Evolutionary conservation across 192 early-diverging fungal genomes (phyloP), one percentile per base, ranked within the genome.

Genomic region (Gaertneriomyces sp.): DNA sequence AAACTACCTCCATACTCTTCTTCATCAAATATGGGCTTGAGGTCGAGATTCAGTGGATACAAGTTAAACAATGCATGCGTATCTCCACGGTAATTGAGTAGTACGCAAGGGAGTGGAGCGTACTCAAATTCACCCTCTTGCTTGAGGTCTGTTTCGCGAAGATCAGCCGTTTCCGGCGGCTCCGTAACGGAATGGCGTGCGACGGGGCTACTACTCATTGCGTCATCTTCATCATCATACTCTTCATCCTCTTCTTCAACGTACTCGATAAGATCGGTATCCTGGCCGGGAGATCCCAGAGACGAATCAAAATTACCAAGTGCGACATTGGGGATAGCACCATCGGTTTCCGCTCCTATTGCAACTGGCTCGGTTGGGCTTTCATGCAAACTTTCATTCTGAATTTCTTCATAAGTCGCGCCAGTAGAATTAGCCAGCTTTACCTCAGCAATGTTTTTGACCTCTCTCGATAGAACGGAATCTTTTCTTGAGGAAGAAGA

Each of bases 1-100:
- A 62, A 39, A 5, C 33, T 12, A 12, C 50, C 17, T 42, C 68
- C 68, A 43, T 51, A 40, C 20, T 69, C 40, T 19, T 69, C 60
- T 10, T 61, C 59, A 33, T 69, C 68, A 46, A 69, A 69, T 7
- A 69, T 61, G n/a, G 59, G 68, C 42, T 39, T 42, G 9, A 68
- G 46, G 40, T 58, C 56, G 12, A 60, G 55, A 49, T 68, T 42
- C 5, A 40, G 45, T 45, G 58, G 66, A 41, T 58, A 51, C 9
- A 68, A 17, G 53, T 60, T 68, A 42, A 68, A 68, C 7, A 68
- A 14, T 11, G 66, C 56, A 50, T 68, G 47, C 5, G 47, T 50
- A 14, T 25, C 44, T 19, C 57, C 66, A 11, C 57, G 55, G 40
- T 60, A 60, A 10, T 39, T 39, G 5, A 68, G 50, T 5, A 68